Evolutionary conservation across 257 asterid genomes (phyloP).

Genomic region (Capsicum pubescens): DNA sequence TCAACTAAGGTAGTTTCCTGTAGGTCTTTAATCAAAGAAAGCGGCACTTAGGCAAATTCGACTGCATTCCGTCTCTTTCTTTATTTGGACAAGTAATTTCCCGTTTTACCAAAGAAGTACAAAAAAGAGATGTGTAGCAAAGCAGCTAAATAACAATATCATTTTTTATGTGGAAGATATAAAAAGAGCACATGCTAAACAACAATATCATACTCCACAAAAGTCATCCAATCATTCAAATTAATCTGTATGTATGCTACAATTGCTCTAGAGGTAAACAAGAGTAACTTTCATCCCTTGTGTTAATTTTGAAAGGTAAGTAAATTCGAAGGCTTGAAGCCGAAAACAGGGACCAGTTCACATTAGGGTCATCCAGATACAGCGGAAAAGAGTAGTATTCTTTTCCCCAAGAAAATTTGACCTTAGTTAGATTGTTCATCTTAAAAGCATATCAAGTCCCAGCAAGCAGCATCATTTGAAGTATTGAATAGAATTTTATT

Average conservation of each 20-base stretch:
- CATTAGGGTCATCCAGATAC: constrained; percentile 8
- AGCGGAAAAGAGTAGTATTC: background rate
- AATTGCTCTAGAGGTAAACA: constrained; percentile 4
- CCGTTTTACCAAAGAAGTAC: background rate
- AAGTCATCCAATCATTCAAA: background rate
- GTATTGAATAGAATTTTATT: background rate
- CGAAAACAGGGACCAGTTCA: background rate
- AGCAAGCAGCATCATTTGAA: background rate
- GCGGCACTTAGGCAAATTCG: background rate
- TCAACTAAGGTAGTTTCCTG: background rate
- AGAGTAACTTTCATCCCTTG: background rate
- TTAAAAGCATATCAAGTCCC: constrained; percentile 10
- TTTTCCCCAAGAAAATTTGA: background rate
- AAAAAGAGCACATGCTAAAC: background rate
- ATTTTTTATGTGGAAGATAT: background rate
- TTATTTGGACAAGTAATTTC: background rate
- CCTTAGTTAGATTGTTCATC: constrained; percentile 4
- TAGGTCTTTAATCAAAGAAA: background rate
- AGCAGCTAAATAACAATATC: background rate
- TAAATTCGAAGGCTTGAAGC: constrained; percentile 11
- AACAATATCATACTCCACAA: constrained; percentile 11
- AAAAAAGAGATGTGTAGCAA: background rate
- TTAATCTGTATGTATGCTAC: background rate
- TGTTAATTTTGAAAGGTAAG: background rate
- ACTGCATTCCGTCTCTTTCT: background rate